Conservation (phyloP, 805 yeast species). For the Metschnikowia gelsemii region DNA sequence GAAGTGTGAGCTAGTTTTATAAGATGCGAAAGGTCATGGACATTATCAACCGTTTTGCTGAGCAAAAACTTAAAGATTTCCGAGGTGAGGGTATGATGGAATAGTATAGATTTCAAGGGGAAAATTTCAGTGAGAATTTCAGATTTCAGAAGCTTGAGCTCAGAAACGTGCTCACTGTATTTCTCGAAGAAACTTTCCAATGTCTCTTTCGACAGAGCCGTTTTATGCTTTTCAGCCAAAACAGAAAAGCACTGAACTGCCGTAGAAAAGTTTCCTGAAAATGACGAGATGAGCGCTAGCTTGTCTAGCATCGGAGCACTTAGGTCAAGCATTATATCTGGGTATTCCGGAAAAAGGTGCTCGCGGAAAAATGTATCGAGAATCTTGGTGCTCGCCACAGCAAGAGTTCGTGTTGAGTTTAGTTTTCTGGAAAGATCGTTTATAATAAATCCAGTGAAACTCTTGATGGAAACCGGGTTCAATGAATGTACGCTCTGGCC, state of each 20-base stretch:
- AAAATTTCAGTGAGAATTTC: conserved; percentile 24
- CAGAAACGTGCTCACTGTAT: conserved; percentile 15
- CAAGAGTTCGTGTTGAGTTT: not conserved
- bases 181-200: conserved; percentile 22
- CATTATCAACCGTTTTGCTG: conserved; percentile 22
- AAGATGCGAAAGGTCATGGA: conserved; percentile 31
- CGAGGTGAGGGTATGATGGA: conserved; percentile 23
- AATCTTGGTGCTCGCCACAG: conserved; percentile 15
- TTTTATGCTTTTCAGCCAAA: conserved; percentile 15
- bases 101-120: conserved; percentile 29
- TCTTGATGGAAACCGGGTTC: conserved; percentile 14
- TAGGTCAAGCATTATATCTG: conserved; percentile 18
- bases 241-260: conserved; percentile 14
- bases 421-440: conserved; percentile 16
- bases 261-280: conserved; percentile 18
- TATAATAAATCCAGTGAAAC: conserved; percentile 17
- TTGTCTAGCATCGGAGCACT: conserved; percentile 25
- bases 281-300: conserved; percentile 23
- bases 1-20: conserved; percentile 21
- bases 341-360: conserved; percentile 14
- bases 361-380: conserved; percentile 12
- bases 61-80: conserved; percentile 25
- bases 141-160: conserved; percentile 9
- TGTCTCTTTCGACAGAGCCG: conserved; percentile 27
- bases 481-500: conserved; percentile 13